phyloP scores from a whole-genome alignment of 306 rosid species.

The Prunus campanulata region DNA sequence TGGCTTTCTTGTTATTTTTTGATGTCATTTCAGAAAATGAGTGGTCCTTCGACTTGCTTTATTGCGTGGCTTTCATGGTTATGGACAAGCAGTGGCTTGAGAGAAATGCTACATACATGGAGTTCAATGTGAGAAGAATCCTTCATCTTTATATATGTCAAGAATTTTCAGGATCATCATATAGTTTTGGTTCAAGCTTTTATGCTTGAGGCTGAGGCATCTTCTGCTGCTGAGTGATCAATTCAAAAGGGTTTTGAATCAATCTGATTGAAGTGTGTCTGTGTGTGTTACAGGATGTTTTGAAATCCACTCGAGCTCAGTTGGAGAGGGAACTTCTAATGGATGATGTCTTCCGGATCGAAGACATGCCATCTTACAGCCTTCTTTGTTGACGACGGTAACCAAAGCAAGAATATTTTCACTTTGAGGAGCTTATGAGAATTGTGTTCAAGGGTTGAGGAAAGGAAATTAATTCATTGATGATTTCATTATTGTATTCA shows the following conservation, averaged over 20 bases:
- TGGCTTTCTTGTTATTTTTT: neutral
- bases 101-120: constrained; percentile 87
- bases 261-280: neutral
- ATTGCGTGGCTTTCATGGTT: constrained; percentile 78
- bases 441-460: neutral
- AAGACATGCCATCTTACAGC: constrained; percentile 86
- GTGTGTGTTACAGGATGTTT: constrained; percentile 53
- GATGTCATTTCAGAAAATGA: constrained; percentile 57
- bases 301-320: constrained; percentile 69
- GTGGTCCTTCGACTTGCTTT: constrained; percentile 89
- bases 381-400: constrained; percentile 58
- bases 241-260: neutral
- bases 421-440: constrained; percentile 9
- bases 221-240: neutral
- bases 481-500: neutral
- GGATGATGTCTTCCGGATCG: constrained; percentile 73
- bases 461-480: neutral
- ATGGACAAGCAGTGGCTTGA: constrained; percentile 89
- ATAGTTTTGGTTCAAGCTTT: neutral
- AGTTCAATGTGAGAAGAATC: constrained; percentile 72
- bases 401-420: constrained; percentile 9
- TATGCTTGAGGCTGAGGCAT: neutral
- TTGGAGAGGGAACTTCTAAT: constrained; percentile 77
- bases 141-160: neutral
- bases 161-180: neutral